These are phyloP conservation scores for Astragalus membranaceus DNA, from an alignment of 306 rosid species.

Conservation along the genomic window DNA sequence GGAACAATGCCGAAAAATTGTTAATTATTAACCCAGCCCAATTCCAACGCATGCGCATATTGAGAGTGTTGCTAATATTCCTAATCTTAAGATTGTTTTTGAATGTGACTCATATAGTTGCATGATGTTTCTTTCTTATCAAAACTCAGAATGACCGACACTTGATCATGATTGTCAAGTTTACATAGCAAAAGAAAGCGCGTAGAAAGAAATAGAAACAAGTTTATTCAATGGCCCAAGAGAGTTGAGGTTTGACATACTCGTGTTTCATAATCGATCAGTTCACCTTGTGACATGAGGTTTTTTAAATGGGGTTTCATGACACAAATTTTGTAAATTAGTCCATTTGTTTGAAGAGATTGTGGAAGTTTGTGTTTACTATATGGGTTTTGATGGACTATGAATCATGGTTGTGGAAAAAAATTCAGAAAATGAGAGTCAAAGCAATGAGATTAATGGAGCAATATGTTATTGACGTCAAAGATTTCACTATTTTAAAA, in stretches of 20 bases:
- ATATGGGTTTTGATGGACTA: neutral
- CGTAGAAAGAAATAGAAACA: too few species aligned
- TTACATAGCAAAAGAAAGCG: too few species aligned
- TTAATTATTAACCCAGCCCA: too few species aligned
- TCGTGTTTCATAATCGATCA: neutral
- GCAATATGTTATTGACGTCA: neutral
- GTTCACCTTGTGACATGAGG: neutral
- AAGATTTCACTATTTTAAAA: neutral
- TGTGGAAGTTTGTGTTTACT: neutral
- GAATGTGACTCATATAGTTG: too few species aligned
- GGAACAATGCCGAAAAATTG: too few species aligned
- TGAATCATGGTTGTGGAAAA: neutral
- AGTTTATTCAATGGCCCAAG: neutral
- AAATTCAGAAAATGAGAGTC: neutral
- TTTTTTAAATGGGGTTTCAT: constrained; percentile 13
- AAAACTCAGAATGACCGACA: too few species aligned
- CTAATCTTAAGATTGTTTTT: too few species aligned
- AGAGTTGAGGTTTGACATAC: neutral
- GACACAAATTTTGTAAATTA: too few species aligned
- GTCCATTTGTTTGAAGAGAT: constrained; percentile 15
- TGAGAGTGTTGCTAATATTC: too few species aligned
- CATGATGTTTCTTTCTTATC: too few species aligned
- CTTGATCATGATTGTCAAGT: too few species aligned
- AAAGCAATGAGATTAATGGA: constrained; percentile 1
- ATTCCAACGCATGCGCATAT: too few species aligned